Conservation (phyloP, 108 stramenopile species). For the Craspedostauros australis region DNA sequence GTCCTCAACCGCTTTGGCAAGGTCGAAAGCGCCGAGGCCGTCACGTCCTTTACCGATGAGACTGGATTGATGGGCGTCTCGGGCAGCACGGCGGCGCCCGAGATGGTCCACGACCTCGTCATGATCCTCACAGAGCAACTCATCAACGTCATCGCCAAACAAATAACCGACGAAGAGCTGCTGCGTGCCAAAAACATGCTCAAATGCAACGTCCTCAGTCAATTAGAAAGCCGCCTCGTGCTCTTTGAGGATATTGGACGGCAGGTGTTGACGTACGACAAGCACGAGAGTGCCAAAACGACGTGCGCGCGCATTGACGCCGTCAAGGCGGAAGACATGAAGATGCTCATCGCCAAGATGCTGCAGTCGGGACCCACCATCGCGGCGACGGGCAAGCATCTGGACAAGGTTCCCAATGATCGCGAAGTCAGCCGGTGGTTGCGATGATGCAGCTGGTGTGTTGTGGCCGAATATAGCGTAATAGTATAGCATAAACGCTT, state of each 20-base stretch:
- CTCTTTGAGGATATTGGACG: constrained; percentile 97
- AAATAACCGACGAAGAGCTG: constrained; percentile 81
- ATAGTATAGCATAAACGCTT: too few species aligned
- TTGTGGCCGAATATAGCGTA: too few species aligned
- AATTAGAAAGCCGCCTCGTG: constrained; percentile 91
- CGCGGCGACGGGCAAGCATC: constrained; percentile 63
- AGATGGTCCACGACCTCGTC: constrained; percentile 56
- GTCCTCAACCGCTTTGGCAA: constrained; percentile 89
- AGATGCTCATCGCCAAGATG: constrained; percentile 60
- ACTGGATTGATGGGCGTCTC: constrained; percentile 89
- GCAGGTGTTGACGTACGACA: constrained; percentile 92
- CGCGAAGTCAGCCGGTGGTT: constrained; percentile 73
- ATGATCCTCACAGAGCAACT: constrained; percentile 77
- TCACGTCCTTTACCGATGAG: constrained; percentile 83
- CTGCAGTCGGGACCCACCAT: constrained; percentile 71
- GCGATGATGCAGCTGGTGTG: too few species aligned
- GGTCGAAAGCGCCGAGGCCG: constrained; percentile 94
- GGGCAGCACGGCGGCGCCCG: constrained; percentile 52
- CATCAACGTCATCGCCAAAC: constrained; percentile 47
- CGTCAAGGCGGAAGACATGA: constrained; percentile 87
- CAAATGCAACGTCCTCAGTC: constrained; percentile 94
- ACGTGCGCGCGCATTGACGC: constrained; percentile 90
- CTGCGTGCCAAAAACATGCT: constrained; percentile 96
- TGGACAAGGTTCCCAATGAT: constrained; percentile 66
- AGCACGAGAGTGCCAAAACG: constrained; percentile 70